These are phyloP conservation scores for Albizia julibrissin DNA, from an alignment of 306 rosid genomes.

Conservation along the genomic window DNA sequence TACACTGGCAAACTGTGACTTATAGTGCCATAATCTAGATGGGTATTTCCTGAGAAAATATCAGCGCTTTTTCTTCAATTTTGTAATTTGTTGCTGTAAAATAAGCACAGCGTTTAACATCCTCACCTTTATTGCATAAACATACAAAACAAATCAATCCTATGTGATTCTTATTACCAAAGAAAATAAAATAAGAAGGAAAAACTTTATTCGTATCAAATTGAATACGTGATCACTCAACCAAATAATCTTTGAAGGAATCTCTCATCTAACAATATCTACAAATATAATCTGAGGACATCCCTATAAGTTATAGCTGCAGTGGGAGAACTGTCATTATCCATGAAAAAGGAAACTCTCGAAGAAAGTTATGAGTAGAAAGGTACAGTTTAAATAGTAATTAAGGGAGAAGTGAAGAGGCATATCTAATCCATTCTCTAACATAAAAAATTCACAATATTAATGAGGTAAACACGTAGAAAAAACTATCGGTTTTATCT, in stretches of 20 bases:
- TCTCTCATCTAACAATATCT: neutral
- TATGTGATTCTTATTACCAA: neutral
- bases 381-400: constrained; percentile 8
- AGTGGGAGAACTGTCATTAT: neutral
- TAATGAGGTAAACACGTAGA: neutral
- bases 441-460: constrained; percentile 2
- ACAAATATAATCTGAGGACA: neutral
- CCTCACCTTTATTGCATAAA: neutral
- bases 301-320: neutral
- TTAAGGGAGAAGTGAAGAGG: neutral
- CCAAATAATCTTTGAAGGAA: neutral
- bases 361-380: neutral
- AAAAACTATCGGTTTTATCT: neutral
- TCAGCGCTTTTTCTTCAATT: neutral
- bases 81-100: neutral
- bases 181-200: neutral
- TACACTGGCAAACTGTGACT: neutral
- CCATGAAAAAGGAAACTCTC: neutral
- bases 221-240: neutral
- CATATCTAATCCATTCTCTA: neutral
- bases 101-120: neutral
- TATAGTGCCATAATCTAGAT: neutral
- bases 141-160: neutral
- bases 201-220: neutral
- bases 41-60: neutral